A percentile compares a stretch with the other conserved stretches of the same genome.
phyloP scores from a whole-genome alignment of 768 basidiomycete genomes.

The Russula lepida region DNA sequence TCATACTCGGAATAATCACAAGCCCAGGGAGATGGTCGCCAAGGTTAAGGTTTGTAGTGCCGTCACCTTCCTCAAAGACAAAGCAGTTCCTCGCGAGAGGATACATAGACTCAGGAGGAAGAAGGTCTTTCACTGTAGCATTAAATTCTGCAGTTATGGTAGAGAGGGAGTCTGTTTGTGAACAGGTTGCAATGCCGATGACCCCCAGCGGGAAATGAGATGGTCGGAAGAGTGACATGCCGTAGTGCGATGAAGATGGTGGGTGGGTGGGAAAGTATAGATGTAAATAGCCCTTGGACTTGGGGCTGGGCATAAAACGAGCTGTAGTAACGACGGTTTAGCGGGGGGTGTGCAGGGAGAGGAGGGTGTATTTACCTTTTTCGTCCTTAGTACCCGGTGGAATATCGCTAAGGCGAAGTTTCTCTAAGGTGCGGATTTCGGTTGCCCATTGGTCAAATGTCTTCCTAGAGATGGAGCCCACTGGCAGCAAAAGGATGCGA shows the following conservation, averaged over 20 bases:
- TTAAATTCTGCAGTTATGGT: constrained; percentile 60
- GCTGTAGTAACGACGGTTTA: constrained; percentile 35
- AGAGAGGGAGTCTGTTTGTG: constrained; percentile 43
- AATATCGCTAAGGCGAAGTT: constrained; percentile 73
- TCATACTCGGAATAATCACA: constrained; percentile 72
- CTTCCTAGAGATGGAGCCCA: constrained; percentile 63
- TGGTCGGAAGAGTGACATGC: constrained; percentile 65
- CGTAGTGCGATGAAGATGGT: constrained; percentile 54
- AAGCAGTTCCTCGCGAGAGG: constrained; percentile 79
- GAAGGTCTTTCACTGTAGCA: constrained; percentile 52
- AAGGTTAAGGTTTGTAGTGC: constrained; percentile 45
- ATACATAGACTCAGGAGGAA: constrained; percentile 56
- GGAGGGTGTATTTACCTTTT: constrained; percentile 41
- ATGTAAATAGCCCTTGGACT: constrained; percentile 75
- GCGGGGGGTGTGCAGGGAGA: neutral
- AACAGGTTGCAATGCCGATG: constrained; percentile 75
- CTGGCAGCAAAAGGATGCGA: constrained; percentile 76
- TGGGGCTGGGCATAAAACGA: constrained; percentile 72
- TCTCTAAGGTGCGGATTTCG: constrained; percentile 65
- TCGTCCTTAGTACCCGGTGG: constrained; percentile 73
- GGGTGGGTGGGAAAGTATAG: constrained; percentile 72
- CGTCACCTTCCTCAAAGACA: constrained; percentile 69
- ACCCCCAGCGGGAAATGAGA: constrained; percentile 83
- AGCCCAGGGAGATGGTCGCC: constrained; percentile 53
- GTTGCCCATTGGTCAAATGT: constrained; percentile 66